Evolutionary conservation across 2,329 filamentous ascomycete species (phyloP).

Genomic region (Didymella segeticola): DNA sequence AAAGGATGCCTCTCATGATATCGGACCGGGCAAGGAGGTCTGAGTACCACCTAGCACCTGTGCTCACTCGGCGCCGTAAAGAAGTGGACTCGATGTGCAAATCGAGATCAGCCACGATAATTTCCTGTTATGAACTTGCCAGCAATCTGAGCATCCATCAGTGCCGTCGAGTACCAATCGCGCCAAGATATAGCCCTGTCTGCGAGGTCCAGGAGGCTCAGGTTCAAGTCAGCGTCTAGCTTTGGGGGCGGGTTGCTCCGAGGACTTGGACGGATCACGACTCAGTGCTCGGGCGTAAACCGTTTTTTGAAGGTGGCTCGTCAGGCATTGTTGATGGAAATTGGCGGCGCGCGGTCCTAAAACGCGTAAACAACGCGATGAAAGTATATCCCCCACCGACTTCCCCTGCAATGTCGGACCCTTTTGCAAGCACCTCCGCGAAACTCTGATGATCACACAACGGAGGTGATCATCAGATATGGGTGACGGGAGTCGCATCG

Average conservation of each 20-base stretch:
- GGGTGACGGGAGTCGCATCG: slow-evolving; percentile 12
- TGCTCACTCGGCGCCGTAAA: slow-evolving; percentile 27
- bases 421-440: not conserved
- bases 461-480: slow-evolving; percentile 15
- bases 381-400: slow-evolving; percentile 9
- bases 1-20: not conserved
- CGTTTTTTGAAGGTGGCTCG: not conserved
- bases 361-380: slow-evolving; percentile 19
- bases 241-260: slow-evolving; percentile 5
- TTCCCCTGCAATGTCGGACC: slow-evolving; percentile 15
- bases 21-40: slow-evolving; percentile 9
- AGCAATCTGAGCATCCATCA: not conserved
- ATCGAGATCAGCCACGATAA: slow-evolving; percentile 23
- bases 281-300: not conserved
- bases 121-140: slow-evolving; percentile 6
- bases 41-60: slow-evolving; percentile 15
- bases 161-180: not conserved
- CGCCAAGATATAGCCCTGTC: not conserved
- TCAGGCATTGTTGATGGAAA: not conserved
- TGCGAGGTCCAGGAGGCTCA: not conserved
- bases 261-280: not conserved
- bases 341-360: not conserved
- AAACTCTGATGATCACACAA: slow-evolving; percentile 8
- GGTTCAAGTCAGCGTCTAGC: slow-evolving; percentile 4
- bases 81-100: slow-evolving; percentile 24